Evolutionary conservation across 2,329 filamentous ascomycete species (phyloP).

Genomic region (Fusarium pininemorale): DNA sequence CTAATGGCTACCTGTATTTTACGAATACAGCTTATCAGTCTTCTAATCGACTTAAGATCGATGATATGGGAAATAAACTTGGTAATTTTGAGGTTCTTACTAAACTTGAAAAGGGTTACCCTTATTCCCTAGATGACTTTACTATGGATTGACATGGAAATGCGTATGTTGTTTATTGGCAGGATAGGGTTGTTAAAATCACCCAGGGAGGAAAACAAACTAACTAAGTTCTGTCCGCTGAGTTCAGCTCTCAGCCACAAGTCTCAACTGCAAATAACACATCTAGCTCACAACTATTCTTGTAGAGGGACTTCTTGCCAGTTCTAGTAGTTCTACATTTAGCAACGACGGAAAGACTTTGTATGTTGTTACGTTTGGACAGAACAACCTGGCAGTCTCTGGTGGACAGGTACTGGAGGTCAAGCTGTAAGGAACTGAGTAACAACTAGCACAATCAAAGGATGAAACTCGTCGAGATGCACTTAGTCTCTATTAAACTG

Average conservation of each 20-base stretch:
- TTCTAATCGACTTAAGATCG: neutral
- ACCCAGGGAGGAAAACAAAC: neutral
- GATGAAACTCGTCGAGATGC: neutral
- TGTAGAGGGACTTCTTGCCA: neutral
- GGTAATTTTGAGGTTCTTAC: neutral
- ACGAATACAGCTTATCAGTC: neutral
- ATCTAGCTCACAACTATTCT: neutral
- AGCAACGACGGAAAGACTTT: neutral
- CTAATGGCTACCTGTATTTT: neutral
- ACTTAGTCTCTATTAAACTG: neutral
- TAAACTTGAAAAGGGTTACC: neutral
- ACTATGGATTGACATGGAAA: neutral
- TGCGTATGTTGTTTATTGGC: neutral
- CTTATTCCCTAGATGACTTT: neutral
- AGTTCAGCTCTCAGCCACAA: too few species aligned
- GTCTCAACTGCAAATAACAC: too few species aligned
- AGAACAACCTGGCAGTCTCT: neutral
- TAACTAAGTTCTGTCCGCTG: too few species aligned
- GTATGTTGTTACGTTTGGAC: neutral
- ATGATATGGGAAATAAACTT: neutral
- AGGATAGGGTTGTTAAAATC: neutral
- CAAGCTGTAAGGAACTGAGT: neutral
- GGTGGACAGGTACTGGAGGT: constrained; percentile 5
- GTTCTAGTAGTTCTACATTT: neutral
- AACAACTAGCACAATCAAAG: too few species aligned